phyloP scores from a whole-genome alignment of 345 rosid genomes.

The thale cress (Arabidopsis thaliana) region TAIR10.1 NC_003076.8:20444501-20445000 shows the following conservation, averaged over 20 bases:
- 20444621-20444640: constrained; percentile 87
- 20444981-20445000: constrained; percentile 91
- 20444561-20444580: constrained; percentile 92
- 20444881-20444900: constrained; percentile 90
- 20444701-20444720: constrained; percentile 68
- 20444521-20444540: constrained; percentile 7
- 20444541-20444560: constrained; percentile 21
- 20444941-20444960: constrained; percentile 91
- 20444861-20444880: constrained; percentile 82
- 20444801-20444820: constrained; percentile 54
- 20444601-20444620: constrained; percentile 99
- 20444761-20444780: neutral
- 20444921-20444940: constrained; percentile 99
- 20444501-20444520: neutral
- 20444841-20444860: constrained; percentile 91
- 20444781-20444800: constrained; percentile 6
- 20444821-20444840: constrained; percentile 92
- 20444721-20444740: constrained; percentile 73
- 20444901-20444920: constrained; percentile 97
- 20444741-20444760: constrained; percentile 56
- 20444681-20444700: constrained; percentile 74
- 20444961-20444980: constrained; percentile 97
- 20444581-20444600: constrained; percentile 79
- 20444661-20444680: constrained; percentile 84
- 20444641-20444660: constrained; percentile 85